These are phyloP conservation scores for Xenosphaeropsis pyriputrescens DNA, from an alignment of 2,329 filamentous ascomycete species.

Conservation along the genomic window DNA sequence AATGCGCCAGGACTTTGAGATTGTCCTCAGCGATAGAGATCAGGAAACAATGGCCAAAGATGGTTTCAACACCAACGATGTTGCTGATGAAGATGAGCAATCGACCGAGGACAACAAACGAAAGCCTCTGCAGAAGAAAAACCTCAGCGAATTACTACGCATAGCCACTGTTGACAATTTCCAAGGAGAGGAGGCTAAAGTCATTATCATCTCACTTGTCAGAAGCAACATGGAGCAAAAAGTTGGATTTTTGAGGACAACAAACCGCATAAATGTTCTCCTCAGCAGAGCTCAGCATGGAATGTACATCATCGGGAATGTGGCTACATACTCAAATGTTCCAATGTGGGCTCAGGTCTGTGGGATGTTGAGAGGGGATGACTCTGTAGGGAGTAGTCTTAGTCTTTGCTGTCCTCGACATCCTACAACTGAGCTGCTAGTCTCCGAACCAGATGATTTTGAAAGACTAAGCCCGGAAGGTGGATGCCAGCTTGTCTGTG, in stretches of 20 bases:
- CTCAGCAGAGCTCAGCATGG: slow-evolving; percentile 52
- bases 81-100: slow-evolving; percentile 1
- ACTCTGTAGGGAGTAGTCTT: slow-evolving; percentile 33
- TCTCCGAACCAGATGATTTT: slow-evolving; percentile 43
- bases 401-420: slow-evolving; percentile 48
- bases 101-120: background rate
- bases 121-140: slow-evolving; percentile 10
- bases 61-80: slow-evolving; percentile 4
- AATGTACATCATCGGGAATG: slow-evolving; percentile 57
- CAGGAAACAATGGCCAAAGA: slow-evolving; percentile 11
- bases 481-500: slow-evolving; percentile 53
- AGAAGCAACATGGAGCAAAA: slow-evolving; percentile 45
- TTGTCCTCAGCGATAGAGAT: too few relatives aligned
- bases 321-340: slow-evolving; percentile 37
- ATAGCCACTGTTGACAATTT: slow-evolving; percentile 60
- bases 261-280: slow-evolving; percentile 56
- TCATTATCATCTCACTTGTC: slow-evolving; percentile 56
- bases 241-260: slow-evolving; percentile 49
- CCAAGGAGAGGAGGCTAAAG: slow-evolving; percentile 56
- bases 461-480: slow-evolving; percentile 39
- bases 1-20: slow-evolving; percentile 6
- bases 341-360: slow-evolving; percentile 50
- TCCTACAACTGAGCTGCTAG: slow-evolving; percentile 30
- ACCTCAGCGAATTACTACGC: slow-evolving; percentile 13
- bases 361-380: slow-evolving; percentile 27